Evolutionary conservation across 2,329 filamentous ascomycete species (phyloP), one percentile per base, ranked within the genome.

Genomic region (Leptosphaerulina australis): DNA sequence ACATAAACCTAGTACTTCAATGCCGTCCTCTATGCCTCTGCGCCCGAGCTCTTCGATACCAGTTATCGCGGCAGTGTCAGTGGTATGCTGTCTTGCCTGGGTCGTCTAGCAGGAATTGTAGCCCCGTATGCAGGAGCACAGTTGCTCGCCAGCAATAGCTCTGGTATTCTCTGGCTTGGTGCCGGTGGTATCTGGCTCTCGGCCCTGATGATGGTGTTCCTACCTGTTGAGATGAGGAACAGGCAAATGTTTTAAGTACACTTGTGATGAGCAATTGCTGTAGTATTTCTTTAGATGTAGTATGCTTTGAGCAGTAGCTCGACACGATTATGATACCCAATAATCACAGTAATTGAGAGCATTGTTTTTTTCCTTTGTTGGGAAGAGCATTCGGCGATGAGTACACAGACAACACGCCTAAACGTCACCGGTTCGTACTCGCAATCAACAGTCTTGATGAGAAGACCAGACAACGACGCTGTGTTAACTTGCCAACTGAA

Each of bases 131-230:
- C 64, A 1, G 64, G 64, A n/a, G 59, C 60, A 10, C 61, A 62
- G 10, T 51, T 62, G 12, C 56, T 68, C 9, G 54, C 47, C 3
- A 22, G 46, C 2, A n/a, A 58, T 10, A 65, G 62, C 29, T 63
- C 62, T 3, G 64, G 64, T 2, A 68, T 68, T 25, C 51, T 68
- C 3, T 68, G 64, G 64, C 40, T 68, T 4, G 64, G 64, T 6
- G 64, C 64, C 12, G 64, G 63, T 26, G 64, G 64, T 12, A 68
- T 68, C 15, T 68, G 64, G 64, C 50, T 68, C 5, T 61, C 63
- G 11, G 62, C 64, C 7, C 30, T 68, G 12, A 40, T 60, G 12
- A 66, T 68, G 64, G 60, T 64, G 10, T 66, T 66, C 46, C 28
- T 68, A 44, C 64, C 64, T 1, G 63, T 68, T 9, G 64, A 68